phyloP scores from a whole-genome alignment of 768 basidiomycete species.

The Collybia sp. region DNA sequence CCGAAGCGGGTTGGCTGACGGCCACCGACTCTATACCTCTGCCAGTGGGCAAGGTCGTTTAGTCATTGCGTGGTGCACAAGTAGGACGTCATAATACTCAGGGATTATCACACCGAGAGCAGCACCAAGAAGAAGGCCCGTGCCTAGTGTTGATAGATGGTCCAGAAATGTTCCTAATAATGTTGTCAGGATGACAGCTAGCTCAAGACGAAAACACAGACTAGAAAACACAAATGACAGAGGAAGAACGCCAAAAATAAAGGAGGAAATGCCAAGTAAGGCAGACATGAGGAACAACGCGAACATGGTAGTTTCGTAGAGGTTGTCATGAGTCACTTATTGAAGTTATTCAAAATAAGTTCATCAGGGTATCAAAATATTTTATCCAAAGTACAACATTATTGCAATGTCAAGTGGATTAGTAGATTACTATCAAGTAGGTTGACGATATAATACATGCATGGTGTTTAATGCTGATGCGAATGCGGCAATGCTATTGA shows the following conservation, averaged over 20 bases:
- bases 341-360: no score
- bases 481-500: no score
- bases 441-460: no score
- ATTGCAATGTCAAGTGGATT: no score
- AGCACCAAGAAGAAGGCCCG: slow-evolving; percentile 84
- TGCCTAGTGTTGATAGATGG: slow-evolving; percentile 55
- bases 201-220: slow-evolving; percentile 26
- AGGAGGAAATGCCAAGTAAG: slow-evolving; percentile 57
- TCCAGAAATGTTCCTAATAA: slow-evolving; percentile 31
- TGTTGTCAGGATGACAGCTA: slow-evolving; percentile 3
- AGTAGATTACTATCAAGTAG: no score
- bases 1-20: slow-evolving; percentile 25
- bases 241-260: slow-evolving; percentile 70
- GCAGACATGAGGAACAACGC: slow-evolving; percentile 51
- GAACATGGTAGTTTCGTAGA: no score
- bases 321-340: no score
- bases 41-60: slow-evolving; percentile 1
- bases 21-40: slow-evolving; percentile 72
- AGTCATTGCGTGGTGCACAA: background rate
- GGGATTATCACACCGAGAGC: slow-evolving; percentile 91
- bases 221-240: slow-evolving; percentile 70
- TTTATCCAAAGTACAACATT: no score
- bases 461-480: no score
- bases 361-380: no score
- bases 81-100: slow-evolving; percentile 56